Conservation (phyloP, 306 rosid species). For the Comarum palustre region DNA sequence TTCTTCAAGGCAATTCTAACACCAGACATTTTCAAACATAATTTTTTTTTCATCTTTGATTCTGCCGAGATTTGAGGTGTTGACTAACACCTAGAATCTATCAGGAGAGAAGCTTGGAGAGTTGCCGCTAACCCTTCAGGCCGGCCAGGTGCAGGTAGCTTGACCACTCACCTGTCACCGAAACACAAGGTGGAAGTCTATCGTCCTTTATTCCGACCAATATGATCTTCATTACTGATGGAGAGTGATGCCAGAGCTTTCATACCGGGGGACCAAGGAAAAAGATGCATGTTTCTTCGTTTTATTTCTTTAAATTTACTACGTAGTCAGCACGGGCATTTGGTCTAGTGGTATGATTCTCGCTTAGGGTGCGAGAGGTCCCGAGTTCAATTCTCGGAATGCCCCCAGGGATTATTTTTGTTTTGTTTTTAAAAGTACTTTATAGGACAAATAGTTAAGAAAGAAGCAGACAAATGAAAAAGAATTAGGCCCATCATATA, state of each 20-base stretch:
- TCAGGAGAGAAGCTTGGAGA: not conserved
- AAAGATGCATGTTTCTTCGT: too few relatives aligned
- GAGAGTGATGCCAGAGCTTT: too few relatives aligned
- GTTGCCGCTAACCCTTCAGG: not conserved
- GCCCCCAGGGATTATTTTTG: too few relatives aligned
- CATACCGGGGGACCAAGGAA: too few relatives aligned
- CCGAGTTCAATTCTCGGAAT: constrained; percentile 17
- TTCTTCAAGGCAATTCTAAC: not conserved
- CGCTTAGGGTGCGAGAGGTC: constrained; percentile 21
- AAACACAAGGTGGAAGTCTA: not conserved
- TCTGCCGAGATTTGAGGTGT: not conserved
- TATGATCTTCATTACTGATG: too few relatives aligned
- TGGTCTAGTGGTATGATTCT: constrained; percentile 23
- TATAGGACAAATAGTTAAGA: not conserved
- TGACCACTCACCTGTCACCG: not conserved
- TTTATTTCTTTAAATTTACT: not conserved
- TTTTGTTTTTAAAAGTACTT: too few relatives aligned
- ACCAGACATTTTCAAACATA: not conserved
- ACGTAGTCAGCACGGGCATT: not conserved
- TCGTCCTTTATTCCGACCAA: not conserved
- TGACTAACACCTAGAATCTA: not conserved
- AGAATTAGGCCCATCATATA: not conserved
- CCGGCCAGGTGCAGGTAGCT: not conserved
- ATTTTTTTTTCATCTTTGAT: not conserved
- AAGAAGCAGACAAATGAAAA: constrained; percentile 17